Evolutionary conservation across 176 grass and related monocot species (phyloP), one percentile per base, ranked within the genome.

Genomic region (Saccharum spontaneum): DNA sequence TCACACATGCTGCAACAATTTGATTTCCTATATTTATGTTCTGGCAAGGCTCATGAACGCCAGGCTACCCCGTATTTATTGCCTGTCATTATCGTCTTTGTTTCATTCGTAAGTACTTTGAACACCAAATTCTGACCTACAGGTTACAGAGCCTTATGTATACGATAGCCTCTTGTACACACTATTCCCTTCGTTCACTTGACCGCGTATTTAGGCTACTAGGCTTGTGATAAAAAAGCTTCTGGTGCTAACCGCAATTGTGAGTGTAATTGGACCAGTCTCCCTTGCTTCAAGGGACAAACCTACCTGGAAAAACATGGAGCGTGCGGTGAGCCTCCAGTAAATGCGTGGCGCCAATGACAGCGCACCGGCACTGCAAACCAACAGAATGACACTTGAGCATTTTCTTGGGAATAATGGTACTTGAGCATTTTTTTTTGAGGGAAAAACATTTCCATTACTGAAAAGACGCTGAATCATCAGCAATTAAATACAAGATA

Each of bases 271-370:
- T 33, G 31, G 31, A 33, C 31, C 31, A 33, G 50, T 36, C 62
- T 31, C 30, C 20, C 44, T 38, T 69, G 13, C 62, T 39, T 24
- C 52, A 76, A 63, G 81, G n/a, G 43, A 31, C 68, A 18, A 18
- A 68, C 30, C 34, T 79, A 69, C 69, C 13, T 69, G 71, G 71
- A 45, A 71, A 4, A 60, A 43, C 88, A 76, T 64, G 88, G 65
- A 68, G 12, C 78, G 54, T 77, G 83, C 26, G 22, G 39, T 23
- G 36, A 24, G 14, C 3, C 41, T 45, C 43, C 14, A 1, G 75
- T 85, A 69, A 89, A 89, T 81, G 87, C 70, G 77, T 79, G 17
- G 67, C 66, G 76, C 82, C 69, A 84, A 64, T 44, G 87, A 75
- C 87, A 89, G 68, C 68, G 75, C 81, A 79, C n/a, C 40, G 16